A percentile compares a stretch with the other conserved stretches of the same genome.
Conservation (phyloP, 495 filamentous ascomycete species). For the Xylaria scruposa region DNA sequence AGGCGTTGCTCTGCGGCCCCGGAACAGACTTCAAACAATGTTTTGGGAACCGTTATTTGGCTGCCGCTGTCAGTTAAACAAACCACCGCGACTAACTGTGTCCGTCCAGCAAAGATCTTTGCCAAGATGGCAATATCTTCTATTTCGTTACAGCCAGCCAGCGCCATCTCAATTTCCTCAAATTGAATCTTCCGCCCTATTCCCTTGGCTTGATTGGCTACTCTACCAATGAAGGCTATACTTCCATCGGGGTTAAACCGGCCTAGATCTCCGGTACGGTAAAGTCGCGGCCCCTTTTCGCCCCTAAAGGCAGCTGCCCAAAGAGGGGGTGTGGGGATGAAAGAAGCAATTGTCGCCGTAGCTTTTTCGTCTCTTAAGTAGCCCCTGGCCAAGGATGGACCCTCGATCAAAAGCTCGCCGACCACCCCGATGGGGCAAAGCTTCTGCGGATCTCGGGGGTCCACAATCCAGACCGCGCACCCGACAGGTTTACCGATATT, state of each 20-base stretch:
- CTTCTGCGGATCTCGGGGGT: constrained; percentile 41
- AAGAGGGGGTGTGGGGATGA: constrained; percentile 49
- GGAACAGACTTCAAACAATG: constrained; percentile 41
- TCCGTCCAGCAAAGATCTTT: constrained; percentile 32
- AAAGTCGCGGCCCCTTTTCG: constrained; percentile 39
- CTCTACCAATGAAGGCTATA: constrained; percentile 46
- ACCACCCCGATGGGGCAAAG: constrained; percentile 51
- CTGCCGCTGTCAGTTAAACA: constrained; percentile 39
- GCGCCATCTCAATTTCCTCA: constrained; percentile 48
- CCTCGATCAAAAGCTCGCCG: constrained; percentile 56
- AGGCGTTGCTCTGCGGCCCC: constrained; percentile 40
- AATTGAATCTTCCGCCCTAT: constrained; percentile 51
- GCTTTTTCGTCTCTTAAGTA: constrained; percentile 62
- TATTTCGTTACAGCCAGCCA: constrained; percentile 25
- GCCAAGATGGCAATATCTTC: constrained; percentile 16
- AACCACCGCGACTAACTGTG: constrained; percentile 33
- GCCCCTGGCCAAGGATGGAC: constrained; percentile 56
- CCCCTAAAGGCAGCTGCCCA: constrained; percentile 51
- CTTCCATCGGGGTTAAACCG: constrained; percentile 47
- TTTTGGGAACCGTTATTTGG: background rate
- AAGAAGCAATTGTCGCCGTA: constrained; percentile 48
- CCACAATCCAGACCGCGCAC: constrained; percentile 40
- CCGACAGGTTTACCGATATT: constrained; percentile 46
- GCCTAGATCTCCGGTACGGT: constrained; percentile 50
- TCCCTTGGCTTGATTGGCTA: constrained; percentile 54